Conservation (phyloP, 2,329 filamentous ascomycete species). For the Ceratocystis lukuohia region DNA sequence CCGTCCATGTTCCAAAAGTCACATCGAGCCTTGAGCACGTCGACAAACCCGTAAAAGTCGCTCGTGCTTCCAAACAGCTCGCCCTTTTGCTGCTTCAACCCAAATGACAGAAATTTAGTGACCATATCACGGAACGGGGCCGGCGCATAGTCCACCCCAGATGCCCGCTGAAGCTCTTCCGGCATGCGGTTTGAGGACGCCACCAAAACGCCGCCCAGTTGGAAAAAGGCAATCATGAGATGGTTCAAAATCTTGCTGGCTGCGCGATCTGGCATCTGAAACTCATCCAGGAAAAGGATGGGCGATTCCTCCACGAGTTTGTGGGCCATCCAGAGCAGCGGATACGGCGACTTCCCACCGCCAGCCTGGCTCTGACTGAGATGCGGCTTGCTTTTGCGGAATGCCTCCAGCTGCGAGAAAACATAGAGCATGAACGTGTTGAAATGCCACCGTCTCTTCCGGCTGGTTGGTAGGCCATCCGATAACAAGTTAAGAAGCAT, state of each 20-base stretch:
- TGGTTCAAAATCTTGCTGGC: slow-evolving; percentile 68
- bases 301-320: slow-evolving; percentile 63
- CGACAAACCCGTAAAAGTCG: slow-evolving; percentile 63
- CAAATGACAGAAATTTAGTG: slow-evolving; percentile 31
- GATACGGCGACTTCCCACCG: slow-evolving; percentile 40
- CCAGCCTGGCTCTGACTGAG: slow-evolving; percentile 19
- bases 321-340: slow-evolving; percentile 58
- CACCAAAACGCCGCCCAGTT: slow-evolving; percentile 65
- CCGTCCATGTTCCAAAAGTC: slow-evolving; percentile 79
- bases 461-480: slow-evolving; percentile 57
- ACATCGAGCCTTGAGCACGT: slow-evolving; percentile 62
- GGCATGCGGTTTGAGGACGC: slow-evolving; percentile 76
- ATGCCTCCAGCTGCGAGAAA: slow-evolving; percentile 55
- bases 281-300: slow-evolving; percentile 70
- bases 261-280: slow-evolving; percentile 67
- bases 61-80: slow-evolving; percentile 47
- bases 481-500: slow-evolving; percentile 79
- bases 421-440: slow-evolving; percentile 77
- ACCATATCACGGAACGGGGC: slow-evolving; percentile 41
- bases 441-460: slow-evolving; percentile 69
- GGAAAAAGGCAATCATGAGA: slow-evolving; percentile 67
- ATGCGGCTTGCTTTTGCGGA: slow-evolving; percentile 31
- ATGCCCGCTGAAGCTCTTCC: slow-evolving; percentile 64
- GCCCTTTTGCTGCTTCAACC: slow-evolving; percentile 26
- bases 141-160: slow-evolving; percentile 52